Evolutionary conservation across 805 yeast genomes (phyloP), one percentile per base, ranked within the genome.

Genomic region (Metschnikowia lochheadii): DNA sequence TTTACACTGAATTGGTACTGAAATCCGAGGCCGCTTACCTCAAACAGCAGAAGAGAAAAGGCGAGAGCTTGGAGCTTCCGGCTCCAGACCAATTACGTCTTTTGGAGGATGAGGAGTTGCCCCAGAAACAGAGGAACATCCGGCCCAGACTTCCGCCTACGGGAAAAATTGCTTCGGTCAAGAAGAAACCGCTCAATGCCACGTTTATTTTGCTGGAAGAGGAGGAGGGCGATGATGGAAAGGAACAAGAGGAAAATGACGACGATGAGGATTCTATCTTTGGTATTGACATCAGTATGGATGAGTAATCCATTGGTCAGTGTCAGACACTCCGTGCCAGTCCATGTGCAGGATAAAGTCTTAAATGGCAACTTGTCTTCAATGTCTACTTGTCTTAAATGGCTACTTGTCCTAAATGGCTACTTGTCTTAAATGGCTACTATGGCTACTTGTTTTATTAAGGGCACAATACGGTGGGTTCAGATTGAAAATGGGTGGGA

Each of bases 111-210:
- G 96, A 88, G 15, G 91, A 87, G 49, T 74, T 89, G 57, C 90
- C 96, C 0, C 82, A 84, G 50, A 89, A 88, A 61, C 87, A 83
- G 57, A 77, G 91, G 50, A 83, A 84, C 54, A 77, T 78, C 29
- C 76, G 91, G 56, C 85, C 96, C 1, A 84, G 90, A 60, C 71
- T 94, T 46, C 96, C 97, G 11, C 96, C 97, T 6, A 87, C 89
- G 31, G 97, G 97, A 35, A 89, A 86, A 66, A 87, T 91, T 35
- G 68, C 86, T 4, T 78, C 81, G 0, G 68, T 80, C 5, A 89
- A 89, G 68, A 89, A 84, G 70, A 85, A 80, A 58, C 51, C 44
- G 23, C 53, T 58, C 39, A 38, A 53, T 14, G 46, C 42, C 7
- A 57, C 59, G 11, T 56, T 79, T 60, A 78, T 85, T 5, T 44